A percentile compares a stretch with the other conserved stretches of the same genome.
phyloP scores from a whole-genome alignment of 148 eudicot species.

The Pharnaceum exiguum region DNA sequence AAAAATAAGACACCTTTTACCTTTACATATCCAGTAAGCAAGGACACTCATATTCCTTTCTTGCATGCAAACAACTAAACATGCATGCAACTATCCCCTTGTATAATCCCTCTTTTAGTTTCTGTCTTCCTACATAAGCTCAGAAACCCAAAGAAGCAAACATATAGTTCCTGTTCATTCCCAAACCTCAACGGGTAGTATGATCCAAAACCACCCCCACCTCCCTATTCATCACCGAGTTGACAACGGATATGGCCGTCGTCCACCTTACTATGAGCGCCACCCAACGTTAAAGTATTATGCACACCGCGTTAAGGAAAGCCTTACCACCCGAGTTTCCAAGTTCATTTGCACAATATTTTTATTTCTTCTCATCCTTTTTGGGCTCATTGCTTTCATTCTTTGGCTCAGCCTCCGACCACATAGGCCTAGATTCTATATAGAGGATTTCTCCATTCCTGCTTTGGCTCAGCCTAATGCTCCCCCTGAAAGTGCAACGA shows the following conservation, averaged over 20 bases:
- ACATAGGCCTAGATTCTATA: constrained; percentile 62
- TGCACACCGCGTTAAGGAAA: constrained; percentile 63
- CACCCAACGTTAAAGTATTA: constrained; percentile 57
- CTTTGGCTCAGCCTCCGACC: constrained; percentile 78
- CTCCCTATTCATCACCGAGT: constrained; percentile 6
- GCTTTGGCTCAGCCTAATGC: constrained; percentile 43
- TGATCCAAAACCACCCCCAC: constrained; percentile 9
- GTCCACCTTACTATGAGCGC: constrained; percentile 17
- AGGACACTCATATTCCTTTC: no score
- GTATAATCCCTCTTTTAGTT: no score
- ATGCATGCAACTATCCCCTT: no score
- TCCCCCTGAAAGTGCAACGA: constrained; percentile 31
- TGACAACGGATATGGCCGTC: background rate
- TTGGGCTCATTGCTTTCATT: constrained; percentile 63
- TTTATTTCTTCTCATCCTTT: constrained; percentile 41
- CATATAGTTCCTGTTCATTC: no score
- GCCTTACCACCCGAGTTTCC: constrained; percentile 59
- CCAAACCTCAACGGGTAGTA: background rate
- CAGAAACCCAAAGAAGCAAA: background rate
- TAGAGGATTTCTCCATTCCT: constrained; percentile 51
- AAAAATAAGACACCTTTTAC: no score
- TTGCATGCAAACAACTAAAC: no score
- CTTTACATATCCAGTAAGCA: no score
- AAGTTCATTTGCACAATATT: constrained; percentile 63
- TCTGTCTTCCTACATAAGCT: no score